These are phyloP conservation scores for Magnusiomyces sp. DNA, from an alignment of 1,139 yeast genomes.

Conservation along the genomic window DNA sequence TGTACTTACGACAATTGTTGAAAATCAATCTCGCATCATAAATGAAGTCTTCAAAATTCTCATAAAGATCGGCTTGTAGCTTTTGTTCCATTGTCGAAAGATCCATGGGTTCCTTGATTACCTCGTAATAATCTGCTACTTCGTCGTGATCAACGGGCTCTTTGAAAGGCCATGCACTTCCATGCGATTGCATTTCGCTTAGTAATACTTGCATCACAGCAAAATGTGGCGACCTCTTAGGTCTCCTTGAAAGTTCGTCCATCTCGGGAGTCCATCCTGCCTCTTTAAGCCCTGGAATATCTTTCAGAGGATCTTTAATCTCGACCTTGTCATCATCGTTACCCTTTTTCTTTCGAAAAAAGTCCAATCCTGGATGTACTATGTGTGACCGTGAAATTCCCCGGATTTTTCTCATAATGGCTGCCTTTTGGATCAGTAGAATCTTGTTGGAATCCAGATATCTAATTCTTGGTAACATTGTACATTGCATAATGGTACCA, in stretches of 20 bases:
- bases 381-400: conserved; percentile 72
- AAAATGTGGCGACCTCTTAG: conserved; percentile 90
- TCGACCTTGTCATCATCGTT: conserved; percentile 34
- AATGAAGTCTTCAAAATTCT: conserved; percentile 81
- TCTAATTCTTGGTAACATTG: conserved; percentile 81
- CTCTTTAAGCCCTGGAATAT: conserved; percentile 80
- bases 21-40: conserved; percentile 81
- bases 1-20: conserved; percentile 83
- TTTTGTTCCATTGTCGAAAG: conserved; percentile 85
- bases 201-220: conserved; percentile 85
- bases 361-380: conserved; percentile 71
- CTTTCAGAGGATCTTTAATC: conserved; percentile 50
- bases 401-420: conserved; percentile 76
- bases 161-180: conserved; percentile 98
- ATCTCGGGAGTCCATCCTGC: conserved; percentile 98
- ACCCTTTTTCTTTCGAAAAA: conserved; percentile 40
- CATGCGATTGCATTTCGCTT: conserved; percentile 84
- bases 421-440: conserved; percentile 79
- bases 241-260: conserved; percentile 94
- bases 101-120: conserved; percentile 93
- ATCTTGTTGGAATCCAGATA: conserved; percentile 86
- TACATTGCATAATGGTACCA: conserved; percentile 95
- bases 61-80: conserved; percentile 85
- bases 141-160: conserved; percentile 90
- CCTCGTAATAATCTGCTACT: conserved; percentile 93